Evolutionary conservation across 805 yeast species (phyloP), one percentile per base, ranked within the genome.

Genomic region (Candida sakaeoensis): DNA sequence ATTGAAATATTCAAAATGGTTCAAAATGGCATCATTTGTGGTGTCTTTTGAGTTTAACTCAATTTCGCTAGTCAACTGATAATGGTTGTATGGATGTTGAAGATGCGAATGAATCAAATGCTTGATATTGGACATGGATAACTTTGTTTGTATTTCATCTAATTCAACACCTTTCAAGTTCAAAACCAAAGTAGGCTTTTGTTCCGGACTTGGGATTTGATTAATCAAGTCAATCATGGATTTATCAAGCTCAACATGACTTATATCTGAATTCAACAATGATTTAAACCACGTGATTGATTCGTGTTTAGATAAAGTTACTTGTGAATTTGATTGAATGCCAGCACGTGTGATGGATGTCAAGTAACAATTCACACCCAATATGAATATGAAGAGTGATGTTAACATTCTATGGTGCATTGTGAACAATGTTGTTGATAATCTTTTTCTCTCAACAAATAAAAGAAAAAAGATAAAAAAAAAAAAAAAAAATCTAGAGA

Each of bases 1-100:
- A 46, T 60, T 57, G 33, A 60, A 52, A 37, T 52, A 57, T 42
- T 57, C 43, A 42, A 57, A 58, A 40, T 51, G 61, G 12, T 40
- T 19, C 25, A 52, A 24, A 48, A 37, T 18, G 36, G 21, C n/a
- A n/a, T n/a, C n/a, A 15, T 23, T 27, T 12, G 17, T 29, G 13
- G 16, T 19, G 10, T 17, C 29, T 5, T 36, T 36, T 8, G 58
- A 10, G 8, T 14, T 43, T 23, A 52, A 51, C 26, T 46, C 51
- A 42, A 61, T 47, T 41, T 60, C 66, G 16, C 50, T 45, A 26
- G 64, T 57, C 46, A 62, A 52, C 22, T 45, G 39, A 24, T 47
- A 39, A 15, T 28, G 17, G 21, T 40, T 36, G 8, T 42, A 38
- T 7, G n/a, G n/a, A n/a, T 24, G 24, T 24, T 40, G 36, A 8